Evolutionary conservation across 2,329 filamentous ascomycete genomes (phyloP).

Genomic region (Neonectria neomacrospora): DNA sequence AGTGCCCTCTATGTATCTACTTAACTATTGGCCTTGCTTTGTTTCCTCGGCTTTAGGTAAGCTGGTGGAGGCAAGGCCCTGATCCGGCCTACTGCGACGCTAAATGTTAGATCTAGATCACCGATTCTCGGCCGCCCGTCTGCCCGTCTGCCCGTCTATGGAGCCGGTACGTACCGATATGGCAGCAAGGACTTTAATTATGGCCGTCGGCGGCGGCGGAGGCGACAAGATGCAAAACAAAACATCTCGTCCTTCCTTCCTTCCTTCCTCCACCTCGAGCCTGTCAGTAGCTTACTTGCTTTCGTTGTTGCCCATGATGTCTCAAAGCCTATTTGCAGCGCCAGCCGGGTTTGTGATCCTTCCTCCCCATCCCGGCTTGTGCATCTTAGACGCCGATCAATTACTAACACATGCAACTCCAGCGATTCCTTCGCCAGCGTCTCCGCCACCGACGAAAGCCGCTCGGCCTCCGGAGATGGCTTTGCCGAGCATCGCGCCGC

Average conservation of each 20-base stretch:
- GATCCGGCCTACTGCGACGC: background rate
- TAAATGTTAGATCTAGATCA: conserved; percentile 20
- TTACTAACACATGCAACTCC: conserved; percentile 36
- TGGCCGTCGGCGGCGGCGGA: background rate
- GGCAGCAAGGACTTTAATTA: conserved; percentile 4
- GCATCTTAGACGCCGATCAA: conserved; percentile 21
- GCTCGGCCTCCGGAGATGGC: conserved; percentile 37
- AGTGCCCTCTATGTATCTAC: no score
- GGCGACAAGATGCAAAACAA: conserved; percentile 1
- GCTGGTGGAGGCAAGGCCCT: conserved; percentile 32
- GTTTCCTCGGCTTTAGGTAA: conserved; percentile 37
- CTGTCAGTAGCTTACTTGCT: background rate
- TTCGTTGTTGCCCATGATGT: background rate
- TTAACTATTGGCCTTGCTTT: no score
- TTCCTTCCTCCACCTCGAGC: background rate
- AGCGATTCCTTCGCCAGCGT: conserved; percentile 31
- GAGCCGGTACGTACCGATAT: no score
- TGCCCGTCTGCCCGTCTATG: no score
- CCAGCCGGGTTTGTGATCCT: background rate
- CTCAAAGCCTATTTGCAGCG: background rate
- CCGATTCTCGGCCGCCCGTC: conserved; percentile 28
- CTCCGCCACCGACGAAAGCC: conserved; percentile 41
- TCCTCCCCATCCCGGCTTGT: background rate
- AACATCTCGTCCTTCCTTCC: background rate
- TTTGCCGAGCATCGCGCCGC: conserved; percentile 43